Conservation (phyloP, 176 grass and related monocot species). For the Hyparrhenia diplandra region DNA sequence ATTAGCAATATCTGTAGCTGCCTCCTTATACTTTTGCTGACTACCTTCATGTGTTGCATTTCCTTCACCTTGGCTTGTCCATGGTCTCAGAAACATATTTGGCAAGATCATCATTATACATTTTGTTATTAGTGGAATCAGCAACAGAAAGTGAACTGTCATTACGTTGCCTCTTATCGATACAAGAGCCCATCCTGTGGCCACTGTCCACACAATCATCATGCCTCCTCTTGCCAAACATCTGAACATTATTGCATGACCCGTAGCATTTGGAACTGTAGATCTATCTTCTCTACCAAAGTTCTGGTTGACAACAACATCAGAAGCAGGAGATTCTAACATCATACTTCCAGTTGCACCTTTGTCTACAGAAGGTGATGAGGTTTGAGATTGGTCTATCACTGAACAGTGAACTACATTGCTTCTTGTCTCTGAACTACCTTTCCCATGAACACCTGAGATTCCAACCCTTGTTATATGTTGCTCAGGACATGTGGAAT, state of each 20-base stretch:
- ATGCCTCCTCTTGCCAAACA: conserved; percentile 23
- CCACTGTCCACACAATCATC: not conserved
- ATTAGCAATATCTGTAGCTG: conserved; percentile 5
- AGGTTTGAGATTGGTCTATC: not conserved
- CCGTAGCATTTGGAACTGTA: not conserved
- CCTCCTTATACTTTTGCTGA: not conserved
- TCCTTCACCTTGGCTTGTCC: not conserved
- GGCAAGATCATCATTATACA: not conserved
- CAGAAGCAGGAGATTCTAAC: not conserved
- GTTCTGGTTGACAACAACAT: not conserved
- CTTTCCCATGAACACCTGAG: not conserved
- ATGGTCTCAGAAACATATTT: not conserved
- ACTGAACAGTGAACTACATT: conserved; percentile 19
- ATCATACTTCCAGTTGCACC: not conserved
- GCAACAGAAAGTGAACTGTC: not conserved
- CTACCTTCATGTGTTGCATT: conserved; percentile 1
- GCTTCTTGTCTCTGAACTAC: conserved; percentile 27
- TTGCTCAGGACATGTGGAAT: not conserved
- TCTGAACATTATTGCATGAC: conserved; percentile 20
- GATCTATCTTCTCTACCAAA: not conserved
- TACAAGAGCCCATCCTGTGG: not conserved
- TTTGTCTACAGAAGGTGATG: not conserved
- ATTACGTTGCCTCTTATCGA: not conserved
- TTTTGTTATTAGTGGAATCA: not conserved
- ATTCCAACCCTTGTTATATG: not conserved